These are phyloP conservation scores for Rhizopogon vesiculosus DNA, from an alignment of 768 basidiomycete genomes.

Conservation along the genomic window DNA sequence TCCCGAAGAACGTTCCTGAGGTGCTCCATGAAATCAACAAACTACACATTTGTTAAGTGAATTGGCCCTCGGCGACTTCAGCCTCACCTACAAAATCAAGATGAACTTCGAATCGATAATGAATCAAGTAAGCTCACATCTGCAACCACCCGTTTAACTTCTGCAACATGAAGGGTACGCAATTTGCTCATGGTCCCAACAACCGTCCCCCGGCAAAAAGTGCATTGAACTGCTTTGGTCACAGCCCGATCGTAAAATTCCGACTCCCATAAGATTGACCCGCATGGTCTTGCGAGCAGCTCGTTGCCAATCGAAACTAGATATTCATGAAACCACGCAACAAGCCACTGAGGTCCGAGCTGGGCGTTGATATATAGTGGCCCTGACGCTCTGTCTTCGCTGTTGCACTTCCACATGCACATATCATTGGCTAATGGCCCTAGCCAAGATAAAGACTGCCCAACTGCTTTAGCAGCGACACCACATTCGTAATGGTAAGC, in stretches of 20 bases:
- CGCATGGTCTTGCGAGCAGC: not conserved
- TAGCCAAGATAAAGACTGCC: slow-evolving; percentile 6
- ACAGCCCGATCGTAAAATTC: not conserved
- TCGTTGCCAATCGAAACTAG: not conserved
- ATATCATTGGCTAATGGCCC: not conserved
- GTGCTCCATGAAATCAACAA: too few species aligned
- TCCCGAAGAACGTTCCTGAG: too few species aligned
- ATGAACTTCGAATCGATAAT: slow-evolving; percentile 2
- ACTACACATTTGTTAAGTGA: too few species aligned
- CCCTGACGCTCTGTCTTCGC: too few species aligned
- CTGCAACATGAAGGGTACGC: not conserved
- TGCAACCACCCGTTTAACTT: not conserved
- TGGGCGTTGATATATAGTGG: too few species aligned
- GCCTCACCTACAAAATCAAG: not conserved
- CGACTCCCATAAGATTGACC: not conserved
- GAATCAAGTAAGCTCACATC: not conserved
- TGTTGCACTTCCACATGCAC: not conserved
- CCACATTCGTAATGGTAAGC: slow-evolving; percentile 37
- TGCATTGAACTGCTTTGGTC: not conserved
- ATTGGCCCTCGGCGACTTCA: not conserved
- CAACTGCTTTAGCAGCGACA: slow-evolving; percentile 6
- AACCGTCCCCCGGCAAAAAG: too few species aligned
- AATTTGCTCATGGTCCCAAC: not conserved
- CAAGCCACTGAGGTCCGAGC: too few species aligned
- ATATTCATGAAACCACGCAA: not conserved